Conservation (phyloP, 2,329 filamentous ascomycete species). For the Catunica adiposa region DNA sequence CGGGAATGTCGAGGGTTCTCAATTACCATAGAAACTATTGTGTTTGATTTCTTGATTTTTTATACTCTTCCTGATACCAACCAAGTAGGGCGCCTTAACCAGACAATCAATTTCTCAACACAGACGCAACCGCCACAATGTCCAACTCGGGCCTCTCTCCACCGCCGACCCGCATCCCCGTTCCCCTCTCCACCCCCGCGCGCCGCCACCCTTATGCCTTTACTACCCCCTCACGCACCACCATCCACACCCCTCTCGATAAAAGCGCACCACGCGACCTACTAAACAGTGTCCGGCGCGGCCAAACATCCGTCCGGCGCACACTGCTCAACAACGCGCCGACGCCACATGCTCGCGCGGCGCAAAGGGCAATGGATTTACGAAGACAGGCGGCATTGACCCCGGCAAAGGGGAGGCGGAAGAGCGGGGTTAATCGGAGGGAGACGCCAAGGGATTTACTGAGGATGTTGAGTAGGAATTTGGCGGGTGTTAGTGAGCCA, state of each 20-base stretch:
- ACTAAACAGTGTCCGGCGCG: slow-evolving; percentile 25
- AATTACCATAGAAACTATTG: neutral
- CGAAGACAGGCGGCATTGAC: slow-evolving; percentile 44
- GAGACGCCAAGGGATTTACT: slow-evolving; percentile 39
- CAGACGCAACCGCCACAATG: neutral
- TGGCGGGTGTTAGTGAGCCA: slow-evolving; percentile 33
- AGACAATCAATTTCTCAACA: neutral
- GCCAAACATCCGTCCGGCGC: slow-evolving; percentile 21
- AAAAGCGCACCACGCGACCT: slow-evolving; percentile 23
- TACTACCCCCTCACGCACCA: slow-evolving; percentile 19
- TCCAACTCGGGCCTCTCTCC: slow-evolving; percentile 9
- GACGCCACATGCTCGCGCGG: slow-evolving; percentile 46
- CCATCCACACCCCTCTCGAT: slow-evolving; percentile 29
- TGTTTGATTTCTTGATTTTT: neutral
- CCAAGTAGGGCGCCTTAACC: no score
- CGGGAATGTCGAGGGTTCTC: no score
- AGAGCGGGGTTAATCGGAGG: slow-evolving; percentile 37
- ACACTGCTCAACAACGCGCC: slow-evolving; percentile 22
- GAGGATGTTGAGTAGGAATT: slow-evolving; percentile 35
- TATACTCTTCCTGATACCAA: neutral
- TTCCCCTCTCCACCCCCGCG: slow-evolving; percentile 14
- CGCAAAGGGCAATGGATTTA: slow-evolving; percentile 39
- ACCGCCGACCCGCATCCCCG: slow-evolving; percentile 6
- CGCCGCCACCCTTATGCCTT: slow-evolving; percentile 11
- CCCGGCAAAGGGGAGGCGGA: slow-evolving; percentile 40